These are phyloP conservation scores for Ramichloridium luteum DNA, from an alignment of 2,329 filamentous ascomycete genomes.

Conservation along the genomic window DNA sequence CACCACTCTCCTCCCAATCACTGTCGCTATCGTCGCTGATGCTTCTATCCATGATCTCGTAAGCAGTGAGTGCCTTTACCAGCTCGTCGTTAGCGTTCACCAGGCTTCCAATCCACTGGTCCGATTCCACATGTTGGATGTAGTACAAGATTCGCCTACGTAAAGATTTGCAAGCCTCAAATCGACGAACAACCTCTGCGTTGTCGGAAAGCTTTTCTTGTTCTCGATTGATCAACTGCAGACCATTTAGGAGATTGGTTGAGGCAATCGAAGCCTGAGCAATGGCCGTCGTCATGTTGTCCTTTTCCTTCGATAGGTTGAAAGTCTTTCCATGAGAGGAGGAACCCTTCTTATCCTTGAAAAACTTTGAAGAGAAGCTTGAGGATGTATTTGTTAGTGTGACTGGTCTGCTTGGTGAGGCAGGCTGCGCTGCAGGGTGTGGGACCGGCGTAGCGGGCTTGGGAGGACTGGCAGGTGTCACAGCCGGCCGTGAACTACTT, in stretches of 20 bases:
- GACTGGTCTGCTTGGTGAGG: slow-evolving; percentile 17
- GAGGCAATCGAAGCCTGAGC: slow-evolving; percentile 79
- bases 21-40: slow-evolving; percentile 61
- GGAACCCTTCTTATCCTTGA: slow-evolving; percentile 28
- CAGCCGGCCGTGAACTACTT: slow-evolving; percentile 9
- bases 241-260: slow-evolving; percentile 77
- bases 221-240: slow-evolving; percentile 87
- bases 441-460: slow-evolving; percentile 10
- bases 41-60: slow-evolving; percentile 81
- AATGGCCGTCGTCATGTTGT: slow-evolving; percentile 74
- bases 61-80: slow-evolving; percentile 85
- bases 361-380: slow-evolving; percentile 19
- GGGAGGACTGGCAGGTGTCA: slow-evolving; percentile 4
- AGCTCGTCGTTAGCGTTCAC: slow-evolving; percentile 93
- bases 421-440: slow-evolving; percentile 2
- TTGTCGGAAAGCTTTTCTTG: slow-evolving; percentile 80
- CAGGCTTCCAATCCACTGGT: slow-evolving; percentile 82
- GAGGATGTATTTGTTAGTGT: slow-evolving; percentile 22
- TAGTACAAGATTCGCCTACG: slow-evolving; percentile 78
- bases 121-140: slow-evolving; percentile 80
- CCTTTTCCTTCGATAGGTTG: slow-evolving; percentile 77
- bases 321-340: slow-evolving; percentile 53
- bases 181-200: slow-evolving; percentile 56
- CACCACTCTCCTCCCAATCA: slow-evolving; percentile 39
- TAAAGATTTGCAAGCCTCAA: slow-evolving; percentile 76